Percentiles rank a stretch among this genome's conserved stretches.
These are phyloP conservation scores for Wallacemonas sp. DNA, from an alignment of 208 protist genomes.

Conservation along the genomic window DNA sequence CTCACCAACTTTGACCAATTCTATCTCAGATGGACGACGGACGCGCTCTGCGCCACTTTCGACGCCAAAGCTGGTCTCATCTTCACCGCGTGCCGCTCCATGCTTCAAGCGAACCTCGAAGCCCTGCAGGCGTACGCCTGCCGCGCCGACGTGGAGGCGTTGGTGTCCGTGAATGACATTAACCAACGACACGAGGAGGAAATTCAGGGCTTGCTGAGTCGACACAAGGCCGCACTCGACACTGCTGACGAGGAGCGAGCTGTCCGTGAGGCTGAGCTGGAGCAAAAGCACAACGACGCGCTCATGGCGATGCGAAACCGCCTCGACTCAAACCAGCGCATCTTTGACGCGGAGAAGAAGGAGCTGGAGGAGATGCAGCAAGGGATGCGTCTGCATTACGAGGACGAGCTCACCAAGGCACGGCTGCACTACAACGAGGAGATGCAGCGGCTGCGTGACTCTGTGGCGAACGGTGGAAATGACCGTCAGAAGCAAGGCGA, in stretches of 20 bases:
- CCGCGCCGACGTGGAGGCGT: conserved; percentile 19
- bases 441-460: conserved; percentile 30
- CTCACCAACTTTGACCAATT: conserved; percentile 21
- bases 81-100: conserved; percentile 15
- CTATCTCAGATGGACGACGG: conserved; percentile 19
- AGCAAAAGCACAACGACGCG: conserved; percentile 12
- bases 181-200: conserved; percentile 27
- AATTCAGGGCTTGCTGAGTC: conserved; percentile 18
- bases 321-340: conserved; percentile 28
- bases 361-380: conserved; percentile 26
- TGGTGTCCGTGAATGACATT: conserved; percentile 20
- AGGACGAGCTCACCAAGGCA: conserved; percentile 27
- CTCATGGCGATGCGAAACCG: conserved; percentile 19
- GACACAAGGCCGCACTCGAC: conserved; percentile 22
- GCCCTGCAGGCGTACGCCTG: conserved; percentile 21
- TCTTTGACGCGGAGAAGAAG: conserved; percentile 39
- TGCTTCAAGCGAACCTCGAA: conserved; percentile 21
- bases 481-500: conserved; percentile 39
- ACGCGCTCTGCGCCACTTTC: conserved; percentile 30
- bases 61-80: conserved; percentile 23
- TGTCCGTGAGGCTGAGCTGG: neutral
- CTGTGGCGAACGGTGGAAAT: conserved; percentile 7
- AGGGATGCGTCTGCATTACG: conserved; percentile 35
- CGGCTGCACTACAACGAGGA: conserved; percentile 35
- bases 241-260: conserved; percentile 21